phyloP scores from a whole-genome alignment of 805 yeast genomes.

The Candida methanosorbosa region DNA sequence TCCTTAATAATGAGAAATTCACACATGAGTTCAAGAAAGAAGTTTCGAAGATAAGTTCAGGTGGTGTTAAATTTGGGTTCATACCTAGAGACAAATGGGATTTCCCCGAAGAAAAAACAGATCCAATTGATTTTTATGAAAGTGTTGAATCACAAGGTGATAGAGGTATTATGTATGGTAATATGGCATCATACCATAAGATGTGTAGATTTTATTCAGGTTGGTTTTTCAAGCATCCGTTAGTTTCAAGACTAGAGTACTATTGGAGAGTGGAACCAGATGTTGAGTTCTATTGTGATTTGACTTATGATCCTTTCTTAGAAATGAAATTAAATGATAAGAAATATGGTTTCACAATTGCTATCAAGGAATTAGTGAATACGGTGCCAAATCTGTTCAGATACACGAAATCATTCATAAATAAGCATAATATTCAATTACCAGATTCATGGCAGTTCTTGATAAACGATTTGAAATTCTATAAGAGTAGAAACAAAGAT shows the following conservation, averaged over 20 bases:
- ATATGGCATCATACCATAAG: slow-evolving; percentile 73
- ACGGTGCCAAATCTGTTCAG: slow-evolving; percentile 80
- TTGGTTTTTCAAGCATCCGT: slow-evolving; percentile 68
- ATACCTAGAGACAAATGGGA: slow-evolving; percentile 61
- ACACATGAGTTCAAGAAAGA: slow-evolving; percentile 49
- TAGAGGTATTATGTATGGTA: slow-evolving; percentile 76
- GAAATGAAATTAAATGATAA: slow-evolving; percentile 67
- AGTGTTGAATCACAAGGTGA: slow-evolving; percentile 71
- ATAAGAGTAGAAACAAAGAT: slow-evolving; percentile 17
- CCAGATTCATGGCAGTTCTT: slow-evolving; percentile 69
- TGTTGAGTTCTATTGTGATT: slow-evolving; percentile 82
- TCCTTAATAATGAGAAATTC: slow-evolving; percentile 76
- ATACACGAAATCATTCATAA: slow-evolving; percentile 57
- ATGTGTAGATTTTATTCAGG: slow-evolving; percentile 96
- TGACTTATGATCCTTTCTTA: slow-evolving; percentile 83
- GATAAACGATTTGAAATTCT: slow-evolving; percentile 29
- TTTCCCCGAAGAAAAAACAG: slow-evolving; percentile 38
- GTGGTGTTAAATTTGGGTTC: slow-evolving; percentile 64
- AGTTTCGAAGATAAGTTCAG: slow-evolving; percentile 44
- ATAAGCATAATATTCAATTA: slow-evolving; percentile 35
- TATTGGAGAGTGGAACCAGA: slow-evolving; percentile 97
- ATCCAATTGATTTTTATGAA: slow-evolving; percentile 42
- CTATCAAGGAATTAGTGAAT: slow-evolving; percentile 68
- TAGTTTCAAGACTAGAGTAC: slow-evolving; percentile 70
- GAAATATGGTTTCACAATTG: slow-evolving; percentile 77